Conservation (phyloP, 495 filamentous ascomycete genomes). For the Aspergillus sparsus region DNA sequence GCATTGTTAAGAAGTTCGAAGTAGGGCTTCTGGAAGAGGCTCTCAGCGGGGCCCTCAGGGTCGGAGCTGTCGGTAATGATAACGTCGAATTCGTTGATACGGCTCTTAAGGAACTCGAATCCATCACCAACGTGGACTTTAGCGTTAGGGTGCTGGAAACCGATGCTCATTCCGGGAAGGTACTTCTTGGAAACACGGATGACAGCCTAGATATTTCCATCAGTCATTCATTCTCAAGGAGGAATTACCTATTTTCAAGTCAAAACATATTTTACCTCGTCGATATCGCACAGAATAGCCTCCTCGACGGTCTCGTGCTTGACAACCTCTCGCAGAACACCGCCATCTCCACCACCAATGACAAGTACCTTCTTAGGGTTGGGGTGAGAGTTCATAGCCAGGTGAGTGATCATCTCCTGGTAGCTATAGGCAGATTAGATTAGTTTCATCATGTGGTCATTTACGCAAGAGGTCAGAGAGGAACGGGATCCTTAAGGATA, state of each 20-base stretch:
- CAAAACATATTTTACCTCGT: slow-evolving; percentile 67
- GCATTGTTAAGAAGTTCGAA: slow-evolving; percentile 89
- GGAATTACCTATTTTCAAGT: not conserved
- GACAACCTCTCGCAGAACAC: slow-evolving; percentile 95
- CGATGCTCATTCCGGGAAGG: slow-evolving; percentile 90
- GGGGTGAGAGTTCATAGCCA: slow-evolving; percentile 98
- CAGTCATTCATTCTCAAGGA: not conserved
- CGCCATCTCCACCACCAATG: slow-evolving; percentile 95
- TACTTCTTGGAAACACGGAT: slow-evolving; percentile 98
- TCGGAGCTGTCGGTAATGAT: slow-evolving; percentile 99
- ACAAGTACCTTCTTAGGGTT: slow-evolving; percentile 97
- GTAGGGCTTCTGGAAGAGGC: slow-evolving; percentile 97
- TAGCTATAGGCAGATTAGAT: slow-evolving; percentile 54
- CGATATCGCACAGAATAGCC: slow-evolving; percentile 96
- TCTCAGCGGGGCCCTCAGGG: slow-evolving; percentile 94
- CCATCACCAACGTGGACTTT: slow-evolving; percentile 92
- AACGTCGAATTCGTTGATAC: slow-evolving; percentile 95
- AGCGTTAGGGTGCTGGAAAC: slow-evolving; percentile 90
- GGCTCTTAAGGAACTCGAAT: slow-evolving; percentile 93
- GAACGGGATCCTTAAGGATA: not conserved
- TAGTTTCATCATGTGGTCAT: not conserved
- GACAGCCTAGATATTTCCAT: slow-evolving; percentile 65
- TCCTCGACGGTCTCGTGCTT: slow-evolving; percentile 95
- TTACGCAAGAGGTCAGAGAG: not conserved
- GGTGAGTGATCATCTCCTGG: slow-evolving; percentile 99